A percentile compares a stretch with the other conserved stretches of the same genome.
These are phyloP conservation scores for Hypoxylon sp. DNA, from an alignment of 2,329 filamentous ascomycete species.

Conservation along the genomic window DNA sequence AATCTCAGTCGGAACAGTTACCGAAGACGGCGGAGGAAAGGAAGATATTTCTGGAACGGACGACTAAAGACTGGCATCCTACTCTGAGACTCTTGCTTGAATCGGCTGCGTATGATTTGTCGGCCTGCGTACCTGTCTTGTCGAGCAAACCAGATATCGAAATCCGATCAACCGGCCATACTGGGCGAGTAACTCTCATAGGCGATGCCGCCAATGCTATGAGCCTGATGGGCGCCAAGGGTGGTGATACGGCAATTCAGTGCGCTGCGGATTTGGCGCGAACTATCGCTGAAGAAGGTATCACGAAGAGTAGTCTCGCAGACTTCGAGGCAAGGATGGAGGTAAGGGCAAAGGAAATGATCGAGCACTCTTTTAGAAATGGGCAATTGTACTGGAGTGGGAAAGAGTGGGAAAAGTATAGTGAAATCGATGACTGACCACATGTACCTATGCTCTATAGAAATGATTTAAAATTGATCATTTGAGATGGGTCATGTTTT, in stretches of 20 bases:
- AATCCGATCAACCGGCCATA: constrained; percentile 37
- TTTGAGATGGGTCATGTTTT: too few species aligned
- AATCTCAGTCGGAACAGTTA: constrained; percentile 40
- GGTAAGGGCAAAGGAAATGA: constrained; percentile 48
- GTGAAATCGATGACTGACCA: constrained; percentile 26
- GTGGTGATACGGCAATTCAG: constrained; percentile 51
- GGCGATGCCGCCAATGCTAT: constrained; percentile 52
- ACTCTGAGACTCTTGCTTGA: constrained; percentile 48
- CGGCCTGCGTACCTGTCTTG: constrained; percentile 49
- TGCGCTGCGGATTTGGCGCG: constrained; percentile 50
- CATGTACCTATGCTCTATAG: neutral
- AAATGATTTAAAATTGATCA: too few species aligned
- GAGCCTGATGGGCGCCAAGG: constrained; percentile 54
- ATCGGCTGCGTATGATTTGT: constrained; percentile 45
- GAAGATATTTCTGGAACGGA: constrained; percentile 40
- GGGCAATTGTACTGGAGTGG: constrained; percentile 52
- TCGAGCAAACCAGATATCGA: constrained; percentile 53
- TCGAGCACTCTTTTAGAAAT: constrained; percentile 52
- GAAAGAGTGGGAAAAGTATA: constrained; percentile 50
- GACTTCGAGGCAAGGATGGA: constrained; percentile 50
- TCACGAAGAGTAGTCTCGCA: constrained; percentile 39
- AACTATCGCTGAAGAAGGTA: constrained; percentile 45
- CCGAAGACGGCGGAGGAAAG: constrained; percentile 50
- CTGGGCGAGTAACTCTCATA: constrained; percentile 47
- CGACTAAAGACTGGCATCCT: constrained; percentile 50